Base-by-base conservation (phyloP, 1,139 yeast species). In the Sugiyamaella novakii region DNA sequence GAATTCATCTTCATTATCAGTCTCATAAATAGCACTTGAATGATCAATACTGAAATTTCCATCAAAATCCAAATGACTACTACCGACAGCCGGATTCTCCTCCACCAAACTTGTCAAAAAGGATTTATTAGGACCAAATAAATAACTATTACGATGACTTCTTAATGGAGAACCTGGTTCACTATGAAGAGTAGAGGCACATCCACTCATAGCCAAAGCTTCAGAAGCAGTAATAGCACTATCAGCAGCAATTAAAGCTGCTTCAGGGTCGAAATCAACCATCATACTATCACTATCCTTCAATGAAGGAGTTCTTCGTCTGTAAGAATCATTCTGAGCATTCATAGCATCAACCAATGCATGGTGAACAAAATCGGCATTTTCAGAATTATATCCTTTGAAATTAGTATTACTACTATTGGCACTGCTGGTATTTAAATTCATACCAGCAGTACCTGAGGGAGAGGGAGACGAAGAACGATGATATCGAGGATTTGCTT, bases 211-310 rank as follows among this genome's bases (percentile, higher is more conserved):
- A 15, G 52, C 49, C 10, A 49, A 38, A 2, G 52, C 52, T 29
- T 49, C 49, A 5, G 52, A 49, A 3, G 49, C 52, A 2, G 52
- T 49, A 17, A 45, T 36, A 12, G 52, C 52, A 15, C 33, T 28
- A 29, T 49, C 52, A 10, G 52, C 52, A 22, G 47, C 46, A 24
- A 33, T 30, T 18, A 46, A 22, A n/a, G 48, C 38, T n/a, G 37
- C 35, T 18, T 47, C 47, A 11, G 36, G 25, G 19, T 48, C 55
- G 22, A 50, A 17, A 5, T 42, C 46, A 19, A 30, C 19, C 3
- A 31, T 12, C 38, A 42, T 33, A 12, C 15, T 15, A 10, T 31
- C 39, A 15, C 30, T 24, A 2, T 31, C 33, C n/a, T 17, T 37
- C 3, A 17, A 25, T 14, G 39, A 33, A 10, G 22, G 18, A 5